Conservation (phyloP, 495 filamentous ascomycete species). For the Hypoxylon lenormandii region DNA sequence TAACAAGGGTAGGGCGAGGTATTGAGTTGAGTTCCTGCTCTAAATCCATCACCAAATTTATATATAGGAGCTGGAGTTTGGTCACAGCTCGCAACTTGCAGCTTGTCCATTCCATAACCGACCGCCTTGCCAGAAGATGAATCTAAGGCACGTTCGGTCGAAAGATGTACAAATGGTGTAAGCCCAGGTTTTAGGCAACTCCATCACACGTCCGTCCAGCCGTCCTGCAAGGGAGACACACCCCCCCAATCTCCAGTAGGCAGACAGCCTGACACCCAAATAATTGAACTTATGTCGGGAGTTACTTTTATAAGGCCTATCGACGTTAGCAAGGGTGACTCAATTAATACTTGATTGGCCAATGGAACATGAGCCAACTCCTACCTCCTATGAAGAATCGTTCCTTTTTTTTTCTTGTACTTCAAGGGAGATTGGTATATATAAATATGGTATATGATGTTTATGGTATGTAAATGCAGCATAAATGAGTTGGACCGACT, state of each 20-base stretch:
- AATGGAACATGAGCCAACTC: constrained; percentile 24
- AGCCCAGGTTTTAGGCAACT: constrained; percentile 25
- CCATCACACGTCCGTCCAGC: constrained; percentile 23
- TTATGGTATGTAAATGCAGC: constrained; percentile 27
- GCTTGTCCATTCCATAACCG: constrained; percentile 17
- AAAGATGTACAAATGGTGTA: constrained; percentile 11
- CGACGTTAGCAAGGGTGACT: constrained; percentile 31
- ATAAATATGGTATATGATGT: constrained; percentile 21
- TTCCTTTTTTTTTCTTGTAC: constrained; percentile 15
- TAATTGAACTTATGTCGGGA: constrained; percentile 19
- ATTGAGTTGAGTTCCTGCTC: constrained; percentile 21
- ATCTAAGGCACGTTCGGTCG: neutral
- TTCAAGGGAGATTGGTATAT: constrained; percentile 22
- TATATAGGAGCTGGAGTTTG: constrained; percentile 18
- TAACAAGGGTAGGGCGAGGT: constrained; percentile 28
- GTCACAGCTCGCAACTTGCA: constrained; percentile 24
- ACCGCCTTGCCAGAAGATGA: constrained; percentile 24
- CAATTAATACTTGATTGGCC: constrained; percentile 41
- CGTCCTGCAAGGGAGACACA: constrained; percentile 16
- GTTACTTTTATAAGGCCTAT: constrained; percentile 32
- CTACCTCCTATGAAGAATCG: constrained; percentile 12
- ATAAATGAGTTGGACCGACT: constrained; percentile 32
- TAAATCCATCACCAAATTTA: constrained; percentile 28
- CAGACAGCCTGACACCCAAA: constrained; percentile 11
- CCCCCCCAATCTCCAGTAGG: constrained; percentile 20